Evolutionary conservation across 306 rosid species (phyloP).

Genomic region (Quercus gilva): DNA sequence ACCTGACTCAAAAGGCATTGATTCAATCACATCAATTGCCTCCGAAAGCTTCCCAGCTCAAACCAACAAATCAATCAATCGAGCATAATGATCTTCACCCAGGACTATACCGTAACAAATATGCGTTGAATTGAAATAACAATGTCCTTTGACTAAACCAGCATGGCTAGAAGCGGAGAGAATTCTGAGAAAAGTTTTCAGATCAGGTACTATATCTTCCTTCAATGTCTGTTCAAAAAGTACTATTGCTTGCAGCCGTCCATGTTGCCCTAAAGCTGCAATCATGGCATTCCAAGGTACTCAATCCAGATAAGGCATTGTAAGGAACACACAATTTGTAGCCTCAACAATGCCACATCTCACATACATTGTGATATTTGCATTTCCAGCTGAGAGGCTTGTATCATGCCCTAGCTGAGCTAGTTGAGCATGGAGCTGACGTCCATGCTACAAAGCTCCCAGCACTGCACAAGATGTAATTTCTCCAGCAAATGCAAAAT

Average conservation of each 20-base stretch:
- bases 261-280: conserved; percentile 55
- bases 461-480: no score
- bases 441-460: neutral
- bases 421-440: conserved; percentile 43
- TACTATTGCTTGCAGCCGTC: conserved; percentile 33
- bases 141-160: no score
- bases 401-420: conserved; percentile 36
- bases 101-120: no score
- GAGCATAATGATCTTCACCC: conserved; percentile 7
- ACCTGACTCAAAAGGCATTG: conserved; percentile 47
- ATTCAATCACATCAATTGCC: conserved; percentile 37
- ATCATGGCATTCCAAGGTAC: conserved; percentile 61
- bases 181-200: no score
- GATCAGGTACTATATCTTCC: conserved; percentile 23
- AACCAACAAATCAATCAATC: conserved; percentile 46
- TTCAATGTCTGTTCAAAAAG: conserved; percentile 47
- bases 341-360: conserved; percentile 50
- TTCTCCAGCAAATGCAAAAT: no score
- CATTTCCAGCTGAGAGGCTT: conserved; percentile 48
- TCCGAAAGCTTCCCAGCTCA: conserved; percentile 47
- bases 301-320: conserved; percentile 50
- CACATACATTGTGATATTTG: conserved; percentile 49
- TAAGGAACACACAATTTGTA: conserved; percentile 41
- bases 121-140: no score
- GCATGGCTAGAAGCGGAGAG: no score